Evolutionary conservation across 495 filamentous ascomycete genomes (phyloP).

Genomic region (Penicillium argentinense): DNA sequence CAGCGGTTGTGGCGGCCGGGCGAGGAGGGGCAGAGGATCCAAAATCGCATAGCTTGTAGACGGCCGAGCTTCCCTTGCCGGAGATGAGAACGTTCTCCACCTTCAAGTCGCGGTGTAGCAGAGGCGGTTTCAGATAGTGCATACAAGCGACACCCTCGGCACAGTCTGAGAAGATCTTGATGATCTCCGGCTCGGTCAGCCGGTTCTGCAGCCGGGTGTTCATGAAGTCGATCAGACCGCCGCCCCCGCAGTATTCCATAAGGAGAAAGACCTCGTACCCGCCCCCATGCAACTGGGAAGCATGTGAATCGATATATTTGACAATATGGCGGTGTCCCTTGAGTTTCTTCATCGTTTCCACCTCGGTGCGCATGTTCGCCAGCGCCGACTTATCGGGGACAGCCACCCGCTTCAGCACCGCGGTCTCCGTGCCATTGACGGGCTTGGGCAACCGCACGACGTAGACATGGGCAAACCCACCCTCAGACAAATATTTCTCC

Average conservation of each 20-base stretch:
- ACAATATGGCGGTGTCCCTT: conserved; percentile 96
- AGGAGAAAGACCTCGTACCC: conserved; percentile 98
- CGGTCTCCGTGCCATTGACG: conserved; percentile 77
- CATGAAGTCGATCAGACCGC: conserved; percentile 99
- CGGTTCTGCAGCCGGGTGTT: conserved; percentile 96
- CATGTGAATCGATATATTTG: conserved; percentile 97
- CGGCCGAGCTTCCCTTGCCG: conserved; percentile 52
- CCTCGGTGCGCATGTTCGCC: conserved; percentile 95
- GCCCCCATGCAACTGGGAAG: conserved; percentile 85
- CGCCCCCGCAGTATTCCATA: conserved; percentile 87
- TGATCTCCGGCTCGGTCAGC: conserved; percentile 93
- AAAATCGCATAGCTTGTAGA: conserved; percentile 98
- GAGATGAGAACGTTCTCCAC: conserved; percentile 98
- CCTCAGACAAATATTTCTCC: conserved; percentile 97
- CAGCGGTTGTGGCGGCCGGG: conserved; percentile 78
- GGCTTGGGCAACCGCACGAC: conserved; percentile 80
- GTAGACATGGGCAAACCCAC: conserved; percentile 98
- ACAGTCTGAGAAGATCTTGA: conserved; percentile 95
- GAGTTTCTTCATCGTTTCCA: conserved; percentile 98
- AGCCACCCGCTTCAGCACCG: conserved; percentile 94
- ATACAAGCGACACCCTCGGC: conserved; percentile 96
- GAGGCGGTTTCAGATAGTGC: conserved; percentile 94
- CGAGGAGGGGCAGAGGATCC: conserved; percentile 84
- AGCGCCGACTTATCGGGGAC: conserved; percentile 93
- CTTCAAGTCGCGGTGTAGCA: conserved; percentile 93